These are phyloP conservation scores for Chiua virens DNA, from an alignment of 768 basidiomycete genomes.

Conservation along the genomic window DNA sequence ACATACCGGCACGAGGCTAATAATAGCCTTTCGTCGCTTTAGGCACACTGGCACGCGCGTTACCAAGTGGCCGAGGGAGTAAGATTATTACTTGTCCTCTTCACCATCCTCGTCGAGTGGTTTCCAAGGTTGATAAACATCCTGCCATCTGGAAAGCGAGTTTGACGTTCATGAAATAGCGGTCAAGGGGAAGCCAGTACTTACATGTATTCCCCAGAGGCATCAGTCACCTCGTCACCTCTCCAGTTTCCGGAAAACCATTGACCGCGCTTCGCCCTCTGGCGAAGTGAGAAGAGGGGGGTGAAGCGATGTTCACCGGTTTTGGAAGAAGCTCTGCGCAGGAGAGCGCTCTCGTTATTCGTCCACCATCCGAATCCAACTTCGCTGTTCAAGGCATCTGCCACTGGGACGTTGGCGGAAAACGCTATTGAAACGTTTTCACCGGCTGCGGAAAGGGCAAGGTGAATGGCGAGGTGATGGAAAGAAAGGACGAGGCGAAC, in stretches of 20 bases:
- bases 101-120: conserved; percentile 19
- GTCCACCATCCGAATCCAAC: conserved; percentile 4
- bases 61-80: not conserved
- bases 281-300: conserved; percentile 8
- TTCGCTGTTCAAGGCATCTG: not conserved
- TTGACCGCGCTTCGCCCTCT: not conserved
- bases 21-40: not conserved
- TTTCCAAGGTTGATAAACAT: conserved; percentile 20
- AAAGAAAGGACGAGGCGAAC: not conserved
- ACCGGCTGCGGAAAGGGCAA: conserved; percentile 2
- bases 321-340: conserved; percentile 1
- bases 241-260: not conserved
- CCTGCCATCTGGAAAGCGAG: conserved; percentile 10
- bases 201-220: conserved; percentile 5
- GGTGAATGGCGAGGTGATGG: not conserved
- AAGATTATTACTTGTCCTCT: not conserved
- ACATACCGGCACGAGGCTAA: too few species aligned
- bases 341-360: not conserved
- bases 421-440: conserved; percentile 12
- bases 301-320: conserved; percentile 4
- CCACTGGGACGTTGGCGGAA: not conserved
- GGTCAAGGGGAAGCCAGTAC: not conserved
- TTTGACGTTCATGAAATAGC: not conserved
- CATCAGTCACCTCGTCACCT: not conserved
- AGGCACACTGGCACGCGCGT: not conserved